These are phyloP conservation scores for Viridothelium virens DNA, from an alignment of 495 filamentous ascomycete genomes.

Conservation along the genomic window DNA sequence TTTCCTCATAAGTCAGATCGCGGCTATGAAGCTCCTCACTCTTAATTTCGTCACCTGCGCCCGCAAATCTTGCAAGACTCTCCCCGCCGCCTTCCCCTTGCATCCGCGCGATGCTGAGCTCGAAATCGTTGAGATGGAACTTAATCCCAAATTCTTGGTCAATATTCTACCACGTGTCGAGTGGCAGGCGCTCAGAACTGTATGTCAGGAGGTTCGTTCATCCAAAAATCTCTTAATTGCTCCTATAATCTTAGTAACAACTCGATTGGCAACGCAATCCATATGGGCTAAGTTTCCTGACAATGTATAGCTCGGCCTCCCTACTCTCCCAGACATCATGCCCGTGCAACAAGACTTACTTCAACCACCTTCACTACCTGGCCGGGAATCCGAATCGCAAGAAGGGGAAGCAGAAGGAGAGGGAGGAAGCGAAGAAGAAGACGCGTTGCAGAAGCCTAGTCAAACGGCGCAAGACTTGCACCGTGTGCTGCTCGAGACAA, in stretches of 20 bases:
- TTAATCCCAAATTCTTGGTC: slow-evolving; percentile 66
- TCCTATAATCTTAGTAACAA: too few relatives aligned
- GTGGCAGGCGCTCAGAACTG: slow-evolving; percentile 67
- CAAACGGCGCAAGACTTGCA: slow-evolving; percentile 70
- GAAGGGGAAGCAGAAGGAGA: not conserved
- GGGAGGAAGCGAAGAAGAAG: slow-evolving; percentile 41
- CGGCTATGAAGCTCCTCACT: slow-evolving; percentile 83
- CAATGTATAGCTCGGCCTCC: slow-evolving; percentile 65
- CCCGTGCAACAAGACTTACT: slow-evolving; percentile 38
- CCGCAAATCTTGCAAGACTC: slow-evolving; percentile 82
- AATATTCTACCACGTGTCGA: slow-evolving; percentile 84
- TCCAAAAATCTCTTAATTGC: too few relatives aligned
- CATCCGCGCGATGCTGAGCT: slow-evolving; percentile 89
- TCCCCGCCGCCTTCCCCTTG: slow-evolving; percentile 68
- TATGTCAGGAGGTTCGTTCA: slow-evolving; percentile 66
- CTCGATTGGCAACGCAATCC: too few relatives aligned
- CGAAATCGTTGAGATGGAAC: slow-evolving; percentile 67
- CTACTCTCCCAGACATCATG: slow-evolving; percentile 55
- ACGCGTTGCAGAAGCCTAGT: slow-evolving; percentile 16
- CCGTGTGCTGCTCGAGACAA: slow-evolving; percentile 77
- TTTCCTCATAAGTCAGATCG: not conserved
- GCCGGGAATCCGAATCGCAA: too few relatives aligned
- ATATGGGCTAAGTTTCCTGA: not conserved
- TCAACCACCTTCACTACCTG: not conserved
- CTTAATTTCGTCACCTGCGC: slow-evolving; percentile 97